Base-by-base conservation (phyloP, 768 basidiomycete species). In the Tubosaeta sp. region DNA sequence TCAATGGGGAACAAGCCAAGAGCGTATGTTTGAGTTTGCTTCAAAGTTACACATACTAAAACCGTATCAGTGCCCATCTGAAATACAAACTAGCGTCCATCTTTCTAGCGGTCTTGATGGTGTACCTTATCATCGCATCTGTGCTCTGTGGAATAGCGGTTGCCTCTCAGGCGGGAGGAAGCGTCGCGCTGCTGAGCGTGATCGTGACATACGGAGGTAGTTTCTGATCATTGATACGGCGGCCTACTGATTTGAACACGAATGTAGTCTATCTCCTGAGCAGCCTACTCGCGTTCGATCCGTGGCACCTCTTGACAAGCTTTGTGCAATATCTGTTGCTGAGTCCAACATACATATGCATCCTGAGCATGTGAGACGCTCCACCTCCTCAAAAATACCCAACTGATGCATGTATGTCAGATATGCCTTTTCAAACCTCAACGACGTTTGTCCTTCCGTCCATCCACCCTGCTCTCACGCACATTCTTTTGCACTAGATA, bases 1-100 rank as follows among this genome's bases (percentile, higher is more conserved):
- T 88, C 91, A 0, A 95, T 97, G 93, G 94, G 94, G 16, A 96
- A 96, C 68, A 87, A 88, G 64, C 94, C 94, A 4, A 78, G 82
- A 71, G 84, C 89, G 90, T 93, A 56, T 52, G 39, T 40, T 19
- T 21, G 3, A 18, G 9, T 32, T 45, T 48, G 24, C 7, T 41
- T n/a, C 18, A 22, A 11, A 22, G 11, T 44, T 30, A 22, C 30
- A 43, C 3, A n/a, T 18, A 11, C 55, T 55, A n/a, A 60, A 49
- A 16, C 42, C 13, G 12, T 45, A 22, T 8, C 27, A 60, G 58
- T 24, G 60, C 68, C 5, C 67, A 49, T 50, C 53, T 57, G 6
- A 97, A 97, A 73, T 99, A 97, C 74, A 86, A 85, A 59, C 72
- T 82, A 6, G 81, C 86, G 2, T 81, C 87, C 2, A 80, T 89